Evolutionary conservation across 805 yeast species (phyloP).

Genomic region (Saccharomycopsis vini): DNA sequence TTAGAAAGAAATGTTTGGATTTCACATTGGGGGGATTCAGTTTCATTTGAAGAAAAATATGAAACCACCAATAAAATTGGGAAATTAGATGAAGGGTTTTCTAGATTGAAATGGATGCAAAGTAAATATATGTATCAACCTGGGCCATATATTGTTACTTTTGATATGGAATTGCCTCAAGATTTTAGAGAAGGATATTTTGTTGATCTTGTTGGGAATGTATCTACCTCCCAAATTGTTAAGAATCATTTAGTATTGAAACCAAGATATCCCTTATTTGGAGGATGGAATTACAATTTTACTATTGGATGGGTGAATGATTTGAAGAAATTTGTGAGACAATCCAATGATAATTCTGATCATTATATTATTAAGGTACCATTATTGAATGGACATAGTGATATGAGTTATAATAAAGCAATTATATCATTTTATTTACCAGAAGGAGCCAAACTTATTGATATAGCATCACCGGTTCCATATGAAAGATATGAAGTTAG

Average conservation of each 20-base stretch:
- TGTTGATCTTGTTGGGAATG: conserved; percentile 89
- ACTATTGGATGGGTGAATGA: conserved; percentile 87
- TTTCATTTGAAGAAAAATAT: conserved; percentile 78
- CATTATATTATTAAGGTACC: conserved; percentile 60
- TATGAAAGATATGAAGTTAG: conserved; percentile 24
- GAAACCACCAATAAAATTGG: conserved; percentile 75
- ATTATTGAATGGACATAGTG: conserved; percentile 59
- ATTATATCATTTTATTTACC: conserved; percentile 65
- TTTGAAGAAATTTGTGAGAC: conserved; percentile 43
- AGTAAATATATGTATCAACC: conserved; percentile 26
- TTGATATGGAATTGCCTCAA: conserved; percentile 48
- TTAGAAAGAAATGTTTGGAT: conserved; percentile 77
- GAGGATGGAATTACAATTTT: conserved; percentile 93
- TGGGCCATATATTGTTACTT: conserved; percentile 49
- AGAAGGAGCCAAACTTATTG: conserved; percentile 64
- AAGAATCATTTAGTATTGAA: conserved; percentile 42
- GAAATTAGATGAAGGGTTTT: conserved; percentile 56
- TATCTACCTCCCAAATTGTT: conserved; percentile 56
- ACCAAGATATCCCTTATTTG: conserved; percentile 92
- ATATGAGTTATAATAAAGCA: conserved; percentile 58
- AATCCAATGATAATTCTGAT: conserved; percentile 31
- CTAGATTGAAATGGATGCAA: conserved; percentile 69
- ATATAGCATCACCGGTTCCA: conserved; percentile 48
- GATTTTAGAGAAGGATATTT: conserved; percentile 60
- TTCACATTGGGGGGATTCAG: conserved; percentile 69